A percentile compares a stretch with the other conserved stretches of the same genome.
Evolutionary conservation across 1,284 basidiomycete genomes (phyloP).

Genomic region (Tylopilus sp.): DNA sequence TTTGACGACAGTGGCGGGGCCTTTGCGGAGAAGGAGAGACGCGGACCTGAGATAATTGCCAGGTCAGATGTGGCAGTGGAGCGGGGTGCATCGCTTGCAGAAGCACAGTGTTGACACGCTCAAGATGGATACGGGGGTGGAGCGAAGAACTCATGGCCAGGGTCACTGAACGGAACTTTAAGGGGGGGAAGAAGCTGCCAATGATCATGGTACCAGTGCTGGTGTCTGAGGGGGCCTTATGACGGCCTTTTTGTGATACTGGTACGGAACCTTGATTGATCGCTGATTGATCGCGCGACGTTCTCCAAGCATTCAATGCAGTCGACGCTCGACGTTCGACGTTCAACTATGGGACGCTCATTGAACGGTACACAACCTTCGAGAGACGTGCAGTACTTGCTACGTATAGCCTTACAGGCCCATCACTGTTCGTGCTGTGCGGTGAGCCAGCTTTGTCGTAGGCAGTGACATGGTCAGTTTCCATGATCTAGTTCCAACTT

Average conservation of each 20-base stretch:
- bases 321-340: not conserved
- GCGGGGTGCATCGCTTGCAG: slow-evolving; percentile 4
- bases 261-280: slow-evolving; percentile 10
- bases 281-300: slow-evolving; percentile 13
- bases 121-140: slow-evolving; percentile 2
- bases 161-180: slow-evolving; percentile 21
- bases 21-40: slow-evolving; percentile 14
- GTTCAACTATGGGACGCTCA: no score
- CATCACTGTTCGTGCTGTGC: slow-evolving; percentile 10
- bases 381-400: not conserved
- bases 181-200: slow-evolving; percentile 9
- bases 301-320: not conserved
- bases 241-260: slow-evolving; percentile 4
- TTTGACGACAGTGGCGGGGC: slow-evolving; percentile 11
- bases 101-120: not conserved
- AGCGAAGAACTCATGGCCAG: slow-evolving; percentile 5
- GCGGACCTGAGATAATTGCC: slow-evolving; percentile 2
- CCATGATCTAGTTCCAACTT: not conserved
- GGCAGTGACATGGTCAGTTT: slow-evolving; percentile 1
- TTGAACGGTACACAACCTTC: not conserved
- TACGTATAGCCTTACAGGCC: slow-evolving; percentile 12
- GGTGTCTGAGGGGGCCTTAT: not conserved
- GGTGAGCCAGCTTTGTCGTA: not conserved
- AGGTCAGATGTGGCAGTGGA: not conserved
- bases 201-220: slow-evolving; percentile 10